These are phyloP conservation scores for Musa balbisiana DNA, from an alignment of 202 grass and related monocot genomes.

Conservation along the genomic window DNA sequence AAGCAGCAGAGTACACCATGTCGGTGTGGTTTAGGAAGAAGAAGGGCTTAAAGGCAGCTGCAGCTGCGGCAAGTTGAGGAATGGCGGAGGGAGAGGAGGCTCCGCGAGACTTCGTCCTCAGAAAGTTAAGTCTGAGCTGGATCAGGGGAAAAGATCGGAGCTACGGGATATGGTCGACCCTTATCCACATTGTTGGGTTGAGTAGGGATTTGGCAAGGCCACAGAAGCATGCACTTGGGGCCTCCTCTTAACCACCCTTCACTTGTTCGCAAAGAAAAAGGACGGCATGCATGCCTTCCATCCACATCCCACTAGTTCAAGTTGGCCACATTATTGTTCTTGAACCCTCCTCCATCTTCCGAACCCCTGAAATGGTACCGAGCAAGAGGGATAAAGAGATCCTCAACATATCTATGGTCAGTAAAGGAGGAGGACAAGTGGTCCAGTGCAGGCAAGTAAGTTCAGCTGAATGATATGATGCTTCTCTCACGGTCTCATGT, in stretches of 20 bases:
- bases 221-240: not conserved
- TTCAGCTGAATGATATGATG: not conserved
- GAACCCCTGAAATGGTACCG: not conserved
- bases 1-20: too few species aligned
- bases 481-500: too few species aligned
- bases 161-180: not conserved
- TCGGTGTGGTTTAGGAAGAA: too few species aligned
- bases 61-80: not conserved
- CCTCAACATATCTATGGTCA: not conserved
- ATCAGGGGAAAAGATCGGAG: too few species aligned
- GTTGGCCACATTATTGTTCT: slow-evolving; percentile 2
- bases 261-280: slow-evolving; percentile 5
- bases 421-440: not conserved
- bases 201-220: not conserved
- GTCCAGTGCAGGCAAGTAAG: not conserved
- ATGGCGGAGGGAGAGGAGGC: not conserved
- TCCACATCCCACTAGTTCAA: not conserved
- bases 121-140: slow-evolving; percentile 13
- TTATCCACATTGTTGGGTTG: not conserved
- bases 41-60: too few species aligned
- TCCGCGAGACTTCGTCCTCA: not conserved
- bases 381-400: not conserved
- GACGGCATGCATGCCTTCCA: slow-evolving; percentile 4
- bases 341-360: not conserved
- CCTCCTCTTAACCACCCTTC: too few species aligned